Conservation (phyloP, 1,284 basidiomycete genomes). For the Puccinia triticina region DNA sequence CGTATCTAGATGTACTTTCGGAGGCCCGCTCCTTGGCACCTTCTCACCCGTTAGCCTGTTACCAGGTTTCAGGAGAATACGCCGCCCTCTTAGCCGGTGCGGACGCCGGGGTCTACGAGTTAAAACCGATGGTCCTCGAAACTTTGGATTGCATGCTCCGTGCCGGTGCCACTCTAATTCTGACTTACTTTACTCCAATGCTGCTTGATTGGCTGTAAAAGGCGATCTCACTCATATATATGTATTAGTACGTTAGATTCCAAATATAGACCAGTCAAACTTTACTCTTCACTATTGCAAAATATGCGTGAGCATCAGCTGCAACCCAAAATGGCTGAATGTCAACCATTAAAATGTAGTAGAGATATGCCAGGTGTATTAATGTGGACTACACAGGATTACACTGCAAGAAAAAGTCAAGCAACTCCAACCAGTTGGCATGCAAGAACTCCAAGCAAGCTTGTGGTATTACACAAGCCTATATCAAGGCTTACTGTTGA, state of each 20-base stretch:
- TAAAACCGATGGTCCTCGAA: conserved; percentile 92
- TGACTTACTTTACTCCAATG: conserved; percentile 47
- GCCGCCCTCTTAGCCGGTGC: conserved; percentile 96
- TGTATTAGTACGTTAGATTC: no score
- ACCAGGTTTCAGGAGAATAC: conserved; percentile 90
- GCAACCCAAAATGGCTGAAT: neutral
- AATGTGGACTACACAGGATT: no score
- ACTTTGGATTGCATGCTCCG: conserved; percentile 84
- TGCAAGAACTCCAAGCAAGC: no score
- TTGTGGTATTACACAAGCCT: no score
- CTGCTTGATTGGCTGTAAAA: conserved; percentile 42
- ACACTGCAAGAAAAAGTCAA: no score
- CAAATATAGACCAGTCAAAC: no score
- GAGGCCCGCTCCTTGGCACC: conserved; percentile 81
- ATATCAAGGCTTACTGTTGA: no score
- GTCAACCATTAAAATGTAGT: neutral
- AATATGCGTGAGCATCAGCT: neutral
- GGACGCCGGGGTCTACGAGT: conserved; percentile 84
- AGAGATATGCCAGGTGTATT: no score
- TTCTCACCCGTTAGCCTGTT: conserved; percentile 88
- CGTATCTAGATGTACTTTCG: conserved; percentile 93
- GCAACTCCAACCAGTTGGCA: no score
- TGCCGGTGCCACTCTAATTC: conserved; percentile 69
- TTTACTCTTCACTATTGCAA: neutral
- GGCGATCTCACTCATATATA: neutral